phyloP scores from a whole-genome alignment of 805 yeast species.

The Candida sonorensis region DNA sequence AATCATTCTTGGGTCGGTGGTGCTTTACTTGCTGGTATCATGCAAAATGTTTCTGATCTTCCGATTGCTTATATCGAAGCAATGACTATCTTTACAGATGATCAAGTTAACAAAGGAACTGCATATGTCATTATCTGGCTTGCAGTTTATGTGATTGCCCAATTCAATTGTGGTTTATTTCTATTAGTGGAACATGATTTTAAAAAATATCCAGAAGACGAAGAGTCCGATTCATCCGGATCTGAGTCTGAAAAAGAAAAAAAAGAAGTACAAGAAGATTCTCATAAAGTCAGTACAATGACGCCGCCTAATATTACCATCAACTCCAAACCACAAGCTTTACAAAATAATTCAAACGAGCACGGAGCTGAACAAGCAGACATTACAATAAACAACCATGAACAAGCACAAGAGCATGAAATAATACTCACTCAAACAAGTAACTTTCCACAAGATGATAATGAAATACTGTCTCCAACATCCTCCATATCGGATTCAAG shows the following conservation, averaged over 20 bases:
- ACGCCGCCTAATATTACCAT: too few species aligned
- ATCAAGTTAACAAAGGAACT: constrained; percentile 28
- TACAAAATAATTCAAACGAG: neutral
- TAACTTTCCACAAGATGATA: too few species aligned
- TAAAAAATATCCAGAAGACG: constrained; percentile 20
- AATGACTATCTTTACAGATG: constrained; percentile 35
- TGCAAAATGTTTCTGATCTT: constrained; percentile 70
- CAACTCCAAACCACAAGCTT: too few species aligned
- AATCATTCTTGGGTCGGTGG: constrained; percentile 61
- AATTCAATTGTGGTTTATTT: constrained; percentile 48
- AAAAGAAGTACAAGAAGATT: constrained; percentile 2
- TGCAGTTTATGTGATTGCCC: constrained; percentile 44
- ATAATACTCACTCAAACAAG: too few species aligned
- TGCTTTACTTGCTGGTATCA: constrained; percentile 57
- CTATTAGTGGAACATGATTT: constrained; percentile 46
- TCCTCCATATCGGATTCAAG: constrained; percentile 10
- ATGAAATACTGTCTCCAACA: constrained; percentile 8
- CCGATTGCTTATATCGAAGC: constrained; percentile 76
- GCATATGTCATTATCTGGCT: constrained; percentile 54
- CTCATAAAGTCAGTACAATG: too few species aligned
- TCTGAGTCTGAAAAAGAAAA: neutral
- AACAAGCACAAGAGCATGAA: too few species aligned
- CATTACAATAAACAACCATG: too few species aligned
- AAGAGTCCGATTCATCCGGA: neutral
- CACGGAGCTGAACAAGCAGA: neutral